Base-by-base conservation (phyloP, 1,139 yeast species). In the Yamadazyma sp. region DNA sequence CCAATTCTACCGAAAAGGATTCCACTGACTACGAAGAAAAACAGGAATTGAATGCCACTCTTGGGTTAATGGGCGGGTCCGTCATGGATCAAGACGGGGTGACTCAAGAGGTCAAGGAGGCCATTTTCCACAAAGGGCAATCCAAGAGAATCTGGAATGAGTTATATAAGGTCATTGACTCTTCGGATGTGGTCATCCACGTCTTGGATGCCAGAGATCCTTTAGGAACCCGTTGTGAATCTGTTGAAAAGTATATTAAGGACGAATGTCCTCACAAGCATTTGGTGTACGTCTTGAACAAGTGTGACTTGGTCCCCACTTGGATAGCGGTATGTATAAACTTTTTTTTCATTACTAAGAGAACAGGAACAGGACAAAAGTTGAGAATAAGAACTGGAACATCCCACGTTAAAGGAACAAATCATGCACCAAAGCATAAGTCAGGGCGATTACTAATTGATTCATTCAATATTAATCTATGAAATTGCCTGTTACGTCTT, bases 101-200 rank as follows among this genome's bases (percentile, higher is more conserved):
- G 75, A 77, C 94, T 5, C 84, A 83, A 52, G 94, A 87, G 54
- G 96, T 97, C 25, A 88, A 88, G 60, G 98, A 92, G 64, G 92
- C 94, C 44, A 89, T 92, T 64, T 92, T 92, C 74, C 83, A 84
- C 59, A 92, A 92, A 62, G 98, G 98, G 55, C 98, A 92, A 68
- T 89, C 97, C 39, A 92, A 92, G 67, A 86, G 98, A 71, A 92
- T 92, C 55, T 92, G 98, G 98, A 92, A 92, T 63, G 98, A 92
- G 62, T 75, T 92, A 45, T 92, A 92, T 66, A 92, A 92, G 61
- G 97, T 92, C 40, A 91, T 92, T 54, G 98, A 92, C 64, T 92
- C 98, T 8, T 62, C 97, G 1, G 98, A 92, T 69, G 98, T 92
- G 39, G 95, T 92, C 32, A 87, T 92, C 46, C 98, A 92, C 56